Percentiles rank a stretch among this genome's conserved stretches.
phyloP scores from a whole-genome alignment of 257 asterid genomes.

The Linderniella brevidens region DNA sequence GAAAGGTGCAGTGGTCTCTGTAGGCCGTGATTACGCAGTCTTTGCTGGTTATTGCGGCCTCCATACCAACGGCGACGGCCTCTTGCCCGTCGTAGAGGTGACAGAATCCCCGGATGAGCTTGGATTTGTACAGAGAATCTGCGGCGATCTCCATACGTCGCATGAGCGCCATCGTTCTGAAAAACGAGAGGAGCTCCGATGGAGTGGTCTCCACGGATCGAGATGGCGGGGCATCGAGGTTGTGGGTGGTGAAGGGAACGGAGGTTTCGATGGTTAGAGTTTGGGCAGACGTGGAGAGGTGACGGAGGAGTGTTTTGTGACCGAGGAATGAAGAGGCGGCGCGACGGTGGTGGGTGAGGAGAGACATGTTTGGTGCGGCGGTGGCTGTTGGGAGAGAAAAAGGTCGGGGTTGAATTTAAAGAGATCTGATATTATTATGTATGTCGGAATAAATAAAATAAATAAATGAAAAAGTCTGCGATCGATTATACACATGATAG shows the following conservation, averaged over 20 bases:
- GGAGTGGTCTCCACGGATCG: conserved; percentile 58
- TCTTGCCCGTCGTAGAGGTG: conserved; percentile 95
- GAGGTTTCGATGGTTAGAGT: conserved; percentile 46
- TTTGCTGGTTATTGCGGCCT: conserved; percentile 61
- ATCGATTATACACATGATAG: no score
- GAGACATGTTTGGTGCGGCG: no score
- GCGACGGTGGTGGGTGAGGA: neutral
- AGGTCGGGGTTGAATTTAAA: no score
- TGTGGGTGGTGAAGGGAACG: conserved; percentile 76
- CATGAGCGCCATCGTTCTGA: conserved; percentile 72
- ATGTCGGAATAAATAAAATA: no score
- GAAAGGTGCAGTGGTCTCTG: conserved; percentile 55
- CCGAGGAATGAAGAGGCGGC: neutral
- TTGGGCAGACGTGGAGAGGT: no score
- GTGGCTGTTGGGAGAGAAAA: no score
- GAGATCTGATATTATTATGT: no score
- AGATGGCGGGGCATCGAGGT: conserved; percentile 70
- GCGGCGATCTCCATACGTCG: conserved; percentile 97
- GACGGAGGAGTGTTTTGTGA: neutral
- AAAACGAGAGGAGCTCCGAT: conserved; percentile 56
- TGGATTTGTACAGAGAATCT: conserved; percentile 86
- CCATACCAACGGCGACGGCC: conserved; percentile 86
- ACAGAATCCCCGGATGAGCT: conserved; percentile 85
- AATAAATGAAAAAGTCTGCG: no score
- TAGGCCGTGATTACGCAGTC: conserved; percentile 73